Base-by-base conservation (phyloP, 139 green algal species). In the Astrephomene gubernaculifera region DNA sequence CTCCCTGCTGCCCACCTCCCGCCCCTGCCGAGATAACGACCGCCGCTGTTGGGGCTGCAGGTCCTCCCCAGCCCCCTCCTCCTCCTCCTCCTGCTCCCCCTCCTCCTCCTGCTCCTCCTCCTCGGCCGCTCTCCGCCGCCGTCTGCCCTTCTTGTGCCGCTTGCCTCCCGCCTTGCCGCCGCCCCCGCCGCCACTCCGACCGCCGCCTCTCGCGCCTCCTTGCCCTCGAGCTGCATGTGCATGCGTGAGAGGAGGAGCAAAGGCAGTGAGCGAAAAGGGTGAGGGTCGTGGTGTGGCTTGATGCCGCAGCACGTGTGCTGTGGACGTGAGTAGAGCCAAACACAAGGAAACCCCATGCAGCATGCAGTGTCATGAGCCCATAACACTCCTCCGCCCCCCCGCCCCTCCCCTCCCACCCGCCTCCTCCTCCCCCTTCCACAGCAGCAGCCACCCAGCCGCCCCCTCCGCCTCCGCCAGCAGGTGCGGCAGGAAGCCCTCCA, bases 401-500 rank as follows among this genome's bases (percentile, higher is more conserved):
- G 31, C 4, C 31, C 65, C 65, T 35, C 17, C 68, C 9, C 12
- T 1, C 68, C 25, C 35, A 75, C 68, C 49, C 54, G 54, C 54
- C 52, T 79, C n/a, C 19, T 38, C 7, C 19, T 79, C 71, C 2
- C 45, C 45, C 49, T 45, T 39, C 29, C 41, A 45, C 81, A 90
- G 71, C 44, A 90, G 76, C 38, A 90, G 52, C 3, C 81, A 25
- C 25, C 39, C 63, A 1, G 87, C 76, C 33, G 71, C 73, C 17
- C 76, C 69, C 49, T 71, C 78, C 39, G 82, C 70, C 71, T 90
- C 87, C 24, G 60, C 63, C 71, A 83, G 63, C 63, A 91, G 79
- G 39, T 83, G 76, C 31, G 87, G 87, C 71, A 91, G 52, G 79
- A 85, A 91, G 63, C 71, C 54, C 27, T 60, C 83, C 52, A 91